Percentiles rank a stretch among this genome's conserved stretches.
phyloP scores from a whole-genome alignment of 2,329 filamentous ascomycete genomes.

The Capronia americana region DNA sequence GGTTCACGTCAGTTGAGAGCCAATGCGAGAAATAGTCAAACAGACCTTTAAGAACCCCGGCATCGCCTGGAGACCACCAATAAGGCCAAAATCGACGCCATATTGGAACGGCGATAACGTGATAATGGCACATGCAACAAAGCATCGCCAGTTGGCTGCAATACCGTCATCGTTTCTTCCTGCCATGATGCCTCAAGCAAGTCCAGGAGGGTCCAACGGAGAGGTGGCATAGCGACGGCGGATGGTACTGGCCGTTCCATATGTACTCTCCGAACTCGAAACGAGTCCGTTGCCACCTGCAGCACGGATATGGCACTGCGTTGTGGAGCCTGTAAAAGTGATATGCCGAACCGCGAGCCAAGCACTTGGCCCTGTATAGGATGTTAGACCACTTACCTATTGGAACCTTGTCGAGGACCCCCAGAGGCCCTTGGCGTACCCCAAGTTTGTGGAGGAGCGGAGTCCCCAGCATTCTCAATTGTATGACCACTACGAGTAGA shows the following conservation, averaged over 20 bases:
- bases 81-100: conserved; percentile 42
- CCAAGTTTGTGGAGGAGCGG: conserved; percentile 17
- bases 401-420: background rate
- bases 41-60: conserved; percentile 41
- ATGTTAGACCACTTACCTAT: conserved; percentile 12
- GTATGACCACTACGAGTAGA: background rate
- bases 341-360: conserved; percentile 22
- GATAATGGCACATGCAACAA: conserved; percentile 23
- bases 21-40: background rate
- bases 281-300: background rate
- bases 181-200: conserved; percentile 2
- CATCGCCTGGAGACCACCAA: conserved; percentile 43
- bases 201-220: background rate
- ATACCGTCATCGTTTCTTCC: conserved; percentile 14
- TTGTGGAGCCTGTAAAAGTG: background rate
- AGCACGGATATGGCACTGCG: background rate
- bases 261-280: background rate
- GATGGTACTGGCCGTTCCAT: background rate
- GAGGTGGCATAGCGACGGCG: background rate
- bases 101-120: conserved; percentile 40
- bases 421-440: conserved; percentile 5
- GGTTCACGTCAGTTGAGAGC: background rate
- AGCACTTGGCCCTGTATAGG: conserved; percentile 4
- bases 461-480: background rate
- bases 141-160: conserved; percentile 24